These are phyloP conservation scores for Lepidium sativum DNA, from an alignment of 345 rosid genomes.

Conservation along the genomic window DNA sequence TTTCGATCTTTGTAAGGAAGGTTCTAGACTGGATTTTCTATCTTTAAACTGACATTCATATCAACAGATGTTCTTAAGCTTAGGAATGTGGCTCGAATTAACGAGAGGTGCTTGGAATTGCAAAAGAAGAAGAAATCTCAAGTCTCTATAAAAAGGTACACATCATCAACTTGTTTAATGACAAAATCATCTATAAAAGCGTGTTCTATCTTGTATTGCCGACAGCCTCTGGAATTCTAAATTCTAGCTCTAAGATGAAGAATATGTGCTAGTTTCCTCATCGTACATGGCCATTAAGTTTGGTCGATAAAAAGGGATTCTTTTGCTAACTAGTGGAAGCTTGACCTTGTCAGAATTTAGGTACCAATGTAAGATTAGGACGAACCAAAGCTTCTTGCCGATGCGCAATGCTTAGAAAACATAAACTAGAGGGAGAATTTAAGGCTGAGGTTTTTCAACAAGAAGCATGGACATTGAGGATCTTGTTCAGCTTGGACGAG, in stretches of 20 bases:
- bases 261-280: not conserved
- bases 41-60: too few relatives aligned
- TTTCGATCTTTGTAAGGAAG: too few relatives aligned
- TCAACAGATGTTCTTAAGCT: conserved; percentile 63
- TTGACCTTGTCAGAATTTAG: conserved; percentile 39
- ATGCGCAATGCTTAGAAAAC: conserved; percentile 82
- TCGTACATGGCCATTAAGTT: not conserved
- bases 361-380: conserved; percentile 41
- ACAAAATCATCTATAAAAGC: not conserved
- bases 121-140: conserved; percentile 65
- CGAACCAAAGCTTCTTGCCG: conserved; percentile 51
- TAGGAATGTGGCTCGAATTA: conserved; percentile 51
- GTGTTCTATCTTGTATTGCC: not conserved
- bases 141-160: conserved; percentile 64
- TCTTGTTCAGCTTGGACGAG: conserved; percentile 66
- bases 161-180: not conserved
- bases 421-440: conserved; percentile 53
- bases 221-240: not conserved
- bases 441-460: conserved; percentile 40
- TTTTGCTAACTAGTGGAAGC: conserved; percentile 13
- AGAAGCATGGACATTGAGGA: conserved; percentile 89
- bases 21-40: too few relatives aligned
- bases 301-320: not conserved
- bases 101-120: conserved; percentile 83
- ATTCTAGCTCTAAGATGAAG: not conserved